Base-by-base conservation (phyloP, 371 early-diverging fungal genomes). In the Coemansia sp. region DNA sequence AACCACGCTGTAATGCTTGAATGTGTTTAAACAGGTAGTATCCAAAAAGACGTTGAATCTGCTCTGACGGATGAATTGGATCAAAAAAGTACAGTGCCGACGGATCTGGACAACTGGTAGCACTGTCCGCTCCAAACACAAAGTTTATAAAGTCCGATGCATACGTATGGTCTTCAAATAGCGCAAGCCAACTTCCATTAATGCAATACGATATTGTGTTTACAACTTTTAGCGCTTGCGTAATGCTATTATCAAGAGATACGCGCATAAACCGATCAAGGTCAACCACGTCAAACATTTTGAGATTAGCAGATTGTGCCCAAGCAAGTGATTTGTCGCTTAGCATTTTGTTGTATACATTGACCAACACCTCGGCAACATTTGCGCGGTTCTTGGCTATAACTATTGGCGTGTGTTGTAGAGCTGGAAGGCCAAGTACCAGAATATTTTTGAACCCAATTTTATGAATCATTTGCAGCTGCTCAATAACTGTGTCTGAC, bases 401-500 rank as follows among this genome's bases (percentile, higher is more conserved):
- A 21, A 70, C 70, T 8, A 66, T 66, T 13, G 74, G 74, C 2
- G 74, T 63, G 21, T 54, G 52, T 32, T 73, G 63, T 15, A 73
- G 58, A 1, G 74, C 61, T 0, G 74, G 70, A 21, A 73, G 44
- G 15, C 70, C 70, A 32, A 56, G 19, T 5, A 65, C 70, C 6
- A 69, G 6, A 3, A 73, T 65, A 9, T 58, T 36, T n/a, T n/a
- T 56, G 36, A 73, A 73, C 8, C 70, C 74, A 40, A 58, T 44
- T 0, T n/a, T 11, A 24, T 44, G 19, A 3, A 73, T 46, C 63
- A 49, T 23, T 21, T 69, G 46, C 23, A 73, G 55, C 39, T 73
- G 74, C n/a, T 17, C n/a, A 15, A 73, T 41, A 13, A 73, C 55
- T 3, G 19, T 65, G 8, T 57, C 58, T 7, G 70, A 61, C 41